These are phyloP conservation scores for Boletus rubescentipes DNA, from an alignment of 768 basidiomycete genomes.

Conservation along the genomic window DNA sequence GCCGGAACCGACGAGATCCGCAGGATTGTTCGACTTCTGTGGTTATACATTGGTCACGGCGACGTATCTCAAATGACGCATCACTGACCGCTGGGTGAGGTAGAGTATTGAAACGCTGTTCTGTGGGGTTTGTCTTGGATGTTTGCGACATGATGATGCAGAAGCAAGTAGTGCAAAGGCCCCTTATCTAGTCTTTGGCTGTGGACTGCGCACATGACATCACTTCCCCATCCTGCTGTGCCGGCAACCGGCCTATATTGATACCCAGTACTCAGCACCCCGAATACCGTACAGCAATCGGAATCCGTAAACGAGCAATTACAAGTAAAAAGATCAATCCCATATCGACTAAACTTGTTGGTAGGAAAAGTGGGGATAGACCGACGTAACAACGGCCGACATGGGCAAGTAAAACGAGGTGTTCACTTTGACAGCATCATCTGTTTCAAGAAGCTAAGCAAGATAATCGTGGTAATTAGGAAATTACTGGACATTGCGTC, in stretches of 20 bases:
- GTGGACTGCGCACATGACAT: constrained; percentile 11
- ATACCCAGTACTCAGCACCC: not conserved
- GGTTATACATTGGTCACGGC: not conserved
- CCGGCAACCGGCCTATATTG: not conserved
- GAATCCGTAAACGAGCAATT: constrained; percentile 3
- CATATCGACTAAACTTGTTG: not conserved
- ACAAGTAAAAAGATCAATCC: constrained; percentile 6
- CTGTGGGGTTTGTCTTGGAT: constrained; percentile 18
- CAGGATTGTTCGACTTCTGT: constrained; percentile 62
- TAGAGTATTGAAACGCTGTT: constrained; percentile 49
- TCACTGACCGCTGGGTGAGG: constrained; percentile 61
- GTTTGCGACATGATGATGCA: constrained; percentile 16
- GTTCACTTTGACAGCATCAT: constrained; percentile 75
- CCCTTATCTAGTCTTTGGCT: constrained; percentile 10
- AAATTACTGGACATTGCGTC: not conserved
- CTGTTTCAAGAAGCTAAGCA: constrained; percentile 34
- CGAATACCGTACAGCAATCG: not conserved
- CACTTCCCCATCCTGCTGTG: constrained; percentile 6
- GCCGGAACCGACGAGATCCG: constrained; percentile 42
- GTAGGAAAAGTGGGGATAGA: constrained; percentile 3
- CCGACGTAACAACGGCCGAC: constrained; percentile 8
- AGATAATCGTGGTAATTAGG: not conserved
- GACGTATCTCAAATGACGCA: not conserved
- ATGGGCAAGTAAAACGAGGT: constrained; percentile 12
- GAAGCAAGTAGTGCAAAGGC: not conserved